These are phyloP conservation scores for Torulaspora delbrueckii DNA, from an alignment of 805 yeast species.

Conservation along the genomic window DNA sequence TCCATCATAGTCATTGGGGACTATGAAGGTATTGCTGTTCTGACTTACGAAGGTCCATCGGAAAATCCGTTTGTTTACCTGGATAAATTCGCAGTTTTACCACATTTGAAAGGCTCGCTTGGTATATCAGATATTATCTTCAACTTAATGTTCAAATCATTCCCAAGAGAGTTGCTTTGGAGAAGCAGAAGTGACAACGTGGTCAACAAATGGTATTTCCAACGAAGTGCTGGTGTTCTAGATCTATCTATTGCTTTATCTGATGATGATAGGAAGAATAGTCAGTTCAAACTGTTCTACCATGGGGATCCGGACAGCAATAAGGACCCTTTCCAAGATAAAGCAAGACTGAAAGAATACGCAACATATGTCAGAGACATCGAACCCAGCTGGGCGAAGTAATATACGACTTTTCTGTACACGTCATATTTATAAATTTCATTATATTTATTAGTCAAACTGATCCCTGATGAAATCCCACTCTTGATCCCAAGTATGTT, in stretches of 20 bases:
- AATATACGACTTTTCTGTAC: neutral
- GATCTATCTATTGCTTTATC: conserved; percentile 39
- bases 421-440: neutral
- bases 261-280: conserved; percentile 33
- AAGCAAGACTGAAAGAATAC: conserved; percentile 23
- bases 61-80: conserved; percentile 58
- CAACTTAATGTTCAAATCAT: conserved; percentile 65
- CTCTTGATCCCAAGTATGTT: conserved; percentile 27
- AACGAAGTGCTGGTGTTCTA: conserved; percentile 71
- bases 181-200: conserved; percentile 83
- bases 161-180: conserved; percentile 78
- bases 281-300: conserved; percentile 39
- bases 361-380: conserved; percentile 34
- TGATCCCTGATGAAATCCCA: conserved; percentile 26
- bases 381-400: conserved; percentile 33
- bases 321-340: conserved; percentile 14
- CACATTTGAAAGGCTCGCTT: conserved; percentile 79
- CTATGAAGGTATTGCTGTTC: conserved; percentile 91
- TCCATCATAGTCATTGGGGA: conserved; percentile 84
- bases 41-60: conserved; percentile 67
- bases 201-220: conserved; percentile 97
- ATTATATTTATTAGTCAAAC: neutral
- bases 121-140: conserved; percentile 93
- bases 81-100: conserved; percentile 90
- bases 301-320: conserved; percentile 36